These are phyloP conservation scores for Cladophialophora chaetospira DNA, from an alignment of 2,329 filamentous ascomycete genomes.

Conservation along the genomic window DNA sequence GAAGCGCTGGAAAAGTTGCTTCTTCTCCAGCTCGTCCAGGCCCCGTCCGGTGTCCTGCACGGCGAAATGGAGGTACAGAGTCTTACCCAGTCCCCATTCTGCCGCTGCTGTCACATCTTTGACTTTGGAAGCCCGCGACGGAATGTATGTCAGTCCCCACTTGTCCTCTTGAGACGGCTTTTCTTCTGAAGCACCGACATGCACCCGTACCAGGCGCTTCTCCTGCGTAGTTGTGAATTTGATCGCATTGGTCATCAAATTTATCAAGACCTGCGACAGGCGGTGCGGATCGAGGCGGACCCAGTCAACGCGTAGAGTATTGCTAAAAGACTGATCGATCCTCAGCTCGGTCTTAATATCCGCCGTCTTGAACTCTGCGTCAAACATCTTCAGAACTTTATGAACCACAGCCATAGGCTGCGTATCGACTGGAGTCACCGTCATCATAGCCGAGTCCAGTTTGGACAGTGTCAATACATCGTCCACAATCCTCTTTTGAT, in stretches of 20 bases:
- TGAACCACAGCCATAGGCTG: constrained; percentile 68
- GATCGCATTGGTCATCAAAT: constrained; percentile 77
- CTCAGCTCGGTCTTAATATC: constrained; percentile 68
- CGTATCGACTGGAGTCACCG: constrained; percentile 70
- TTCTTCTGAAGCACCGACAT: constrained; percentile 52
- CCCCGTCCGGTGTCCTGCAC: constrained; percentile 78
- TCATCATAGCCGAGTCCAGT: constrained; percentile 72
- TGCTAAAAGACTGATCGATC: constrained; percentile 65
- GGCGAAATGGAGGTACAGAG: constrained; percentile 68
- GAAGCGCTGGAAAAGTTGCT: constrained; percentile 75
- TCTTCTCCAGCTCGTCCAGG: constrained; percentile 69
- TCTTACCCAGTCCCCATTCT: constrained; percentile 60
- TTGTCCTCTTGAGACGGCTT: constrained; percentile 48
- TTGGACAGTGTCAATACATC: constrained; percentile 74
- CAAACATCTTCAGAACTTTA: constrained; percentile 74
- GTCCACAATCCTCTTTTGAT: constrained; percentile 79
- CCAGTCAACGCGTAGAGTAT: constrained; percentile 61
- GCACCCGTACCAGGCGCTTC: constrained; percentile 51
- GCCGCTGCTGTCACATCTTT: constrained; percentile 42
- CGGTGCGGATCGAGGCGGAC: constrained; percentile 71
- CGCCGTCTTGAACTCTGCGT: constrained; percentile 69
- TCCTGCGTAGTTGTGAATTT: constrained; percentile 70
- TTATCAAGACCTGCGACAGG: constrained; percentile 77
- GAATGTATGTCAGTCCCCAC: constrained; percentile 40
- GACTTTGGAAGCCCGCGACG: constrained; percentile 34